Evolutionary conservation across 371 early-diverging fungal species (phyloP), one percentile per base, ranked within the genome.

Genomic region (Lichtheimia ornata): DNA sequence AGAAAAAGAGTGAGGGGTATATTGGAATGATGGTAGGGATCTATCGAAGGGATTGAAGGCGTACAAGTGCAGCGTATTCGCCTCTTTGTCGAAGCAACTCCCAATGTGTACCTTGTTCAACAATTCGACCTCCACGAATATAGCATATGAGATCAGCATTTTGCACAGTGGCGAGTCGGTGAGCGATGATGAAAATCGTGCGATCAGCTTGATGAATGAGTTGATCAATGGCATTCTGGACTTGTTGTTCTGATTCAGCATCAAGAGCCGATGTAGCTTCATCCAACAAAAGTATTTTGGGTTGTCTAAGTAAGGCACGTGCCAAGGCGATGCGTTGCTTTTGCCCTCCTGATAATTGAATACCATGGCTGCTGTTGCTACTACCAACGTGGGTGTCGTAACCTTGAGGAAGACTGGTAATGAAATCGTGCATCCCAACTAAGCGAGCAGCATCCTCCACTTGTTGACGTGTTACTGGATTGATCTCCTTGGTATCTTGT

Each of bases 181-280:
- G 86, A 0, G 90, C 89, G 72, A 90, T 84, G 15, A 83, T 80
- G 25, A 90, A 75, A 15, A 89, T 87, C n/a, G 79, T 84, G 9
- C 86, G 73, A 47, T 88, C 62, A 15, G 59, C 62, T 61, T 59
- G 86, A 25, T 83, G 66, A 3, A 84, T 65, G 5, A 93, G 91
- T 27, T 66, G 71, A 63, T 92, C 90, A 49, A 97, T 74, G 1
- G 94, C 96, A 49, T 81, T 82, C 64, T 97, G 94, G 11, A 98
- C 91, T n/a, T 91, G 71, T 60, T 84, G 84, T 71, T 99, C 98
- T 40, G 89, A 87, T 64, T 91, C 86, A n/a, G 90, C 85, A 71
- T 96, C 96, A 53, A 97, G 67, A 0, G 96, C 95, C 3, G 92
- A 90, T 3, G 99, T 98, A 0, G 98, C 96, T 67, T 99, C 99